These are phyloP conservation scores for Atractiella rhizophila DNA, from an alignment of 768 basidiomycete species.

Conservation along the genomic window DNA sequence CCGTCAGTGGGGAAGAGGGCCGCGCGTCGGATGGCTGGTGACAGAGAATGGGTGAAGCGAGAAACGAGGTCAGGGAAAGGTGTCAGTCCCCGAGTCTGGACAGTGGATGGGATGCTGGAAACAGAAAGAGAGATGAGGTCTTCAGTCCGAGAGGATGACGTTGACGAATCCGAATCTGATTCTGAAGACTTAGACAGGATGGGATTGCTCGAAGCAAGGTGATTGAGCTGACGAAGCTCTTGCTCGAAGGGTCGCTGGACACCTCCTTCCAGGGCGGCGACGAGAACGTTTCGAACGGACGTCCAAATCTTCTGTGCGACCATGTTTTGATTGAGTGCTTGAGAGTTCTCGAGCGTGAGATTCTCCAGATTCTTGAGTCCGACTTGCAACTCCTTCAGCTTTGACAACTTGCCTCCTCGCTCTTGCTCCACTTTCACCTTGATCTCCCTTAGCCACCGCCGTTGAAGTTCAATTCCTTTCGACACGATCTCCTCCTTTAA, in stretches of 20 bases:
- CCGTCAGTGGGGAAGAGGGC: constrained; percentile 82
- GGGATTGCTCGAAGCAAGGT: constrained; percentile 23
- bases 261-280: neutral
- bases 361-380: constrained; percentile 75
- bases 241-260: constrained; percentile 49
- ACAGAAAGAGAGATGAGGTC: too few relatives aligned
- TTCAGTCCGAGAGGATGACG: constrained; percentile 48
- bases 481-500: constrained; percentile 83
- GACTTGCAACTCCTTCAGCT: constrained; percentile 73
- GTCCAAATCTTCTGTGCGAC: constrained; percentile 80
- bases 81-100: constrained; percentile 32
- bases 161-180: constrained; percentile 18
- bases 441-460: constrained; percentile 86
- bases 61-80: constrained; percentile 65
- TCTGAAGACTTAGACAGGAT: neutral
- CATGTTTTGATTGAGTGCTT: constrained; percentile 73
- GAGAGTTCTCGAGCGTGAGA: constrained; percentile 56
- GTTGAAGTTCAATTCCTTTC: constrained; percentile 90
- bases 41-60: constrained; percentile 70
- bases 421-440: constrained; percentile 89
- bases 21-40: constrained; percentile 60
- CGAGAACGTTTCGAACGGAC: constrained; percentile 47
- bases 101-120: constrained; percentile 26
- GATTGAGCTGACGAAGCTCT: constrained; percentile 59
- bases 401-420: constrained; percentile 78